Conservation (phyloP, 192 early-diverging fungal genomes). For the Obelidium mucronatum region DNA sequence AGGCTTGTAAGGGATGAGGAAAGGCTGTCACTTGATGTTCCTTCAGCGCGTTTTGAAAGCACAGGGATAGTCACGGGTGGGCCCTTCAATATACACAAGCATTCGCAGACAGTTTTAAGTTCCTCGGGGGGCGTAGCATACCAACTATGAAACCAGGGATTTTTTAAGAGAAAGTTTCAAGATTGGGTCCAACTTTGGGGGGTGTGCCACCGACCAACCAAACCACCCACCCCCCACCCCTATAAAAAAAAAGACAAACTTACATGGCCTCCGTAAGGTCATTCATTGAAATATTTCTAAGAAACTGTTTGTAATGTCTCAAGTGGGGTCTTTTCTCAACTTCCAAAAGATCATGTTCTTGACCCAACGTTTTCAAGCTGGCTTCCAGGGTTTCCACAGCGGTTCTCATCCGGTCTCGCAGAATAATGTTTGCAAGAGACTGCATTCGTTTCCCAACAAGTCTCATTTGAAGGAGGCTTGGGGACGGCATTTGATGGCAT, state of each 20-base stretch:
- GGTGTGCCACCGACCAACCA: background rate
- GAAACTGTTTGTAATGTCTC: slow-evolving; percentile 53
- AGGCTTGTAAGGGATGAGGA: too few species aligned
- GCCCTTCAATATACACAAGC: slow-evolving; percentile 54
- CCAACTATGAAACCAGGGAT: slow-evolving; percentile 36
- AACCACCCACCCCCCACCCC: background rate
- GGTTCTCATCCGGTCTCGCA: slow-evolving; percentile 38
- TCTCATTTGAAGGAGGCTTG: slow-evolving; percentile 42
- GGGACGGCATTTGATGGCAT: slow-evolving; percentile 32
- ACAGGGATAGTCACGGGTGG: too few species aligned
- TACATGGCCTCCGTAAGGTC: slow-evolving; percentile 54
- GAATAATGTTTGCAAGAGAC: slow-evolving; percentile 44
- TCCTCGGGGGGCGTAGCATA: slow-evolving; percentile 56
- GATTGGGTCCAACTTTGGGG: background rate
- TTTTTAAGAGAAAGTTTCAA: background rate
- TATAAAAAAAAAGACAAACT: too few species aligned
- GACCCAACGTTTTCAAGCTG: background rate
- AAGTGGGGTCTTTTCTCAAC: slow-evolving; percentile 43
- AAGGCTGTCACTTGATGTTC: too few species aligned
- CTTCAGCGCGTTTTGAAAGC: too few species aligned
- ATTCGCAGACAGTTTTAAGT: slow-evolving; percentile 61
- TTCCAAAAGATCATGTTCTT: slow-evolving; percentile 18
- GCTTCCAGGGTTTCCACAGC: slow-evolving; percentile 2
- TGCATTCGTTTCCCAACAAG: slow-evolving; percentile 28
- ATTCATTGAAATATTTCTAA: slow-evolving; percentile 43